These are phyloP conservation scores for Breviolum minutum DNA, from an alignment of 73 alveolate species.

Conservation along the genomic window DNA sequence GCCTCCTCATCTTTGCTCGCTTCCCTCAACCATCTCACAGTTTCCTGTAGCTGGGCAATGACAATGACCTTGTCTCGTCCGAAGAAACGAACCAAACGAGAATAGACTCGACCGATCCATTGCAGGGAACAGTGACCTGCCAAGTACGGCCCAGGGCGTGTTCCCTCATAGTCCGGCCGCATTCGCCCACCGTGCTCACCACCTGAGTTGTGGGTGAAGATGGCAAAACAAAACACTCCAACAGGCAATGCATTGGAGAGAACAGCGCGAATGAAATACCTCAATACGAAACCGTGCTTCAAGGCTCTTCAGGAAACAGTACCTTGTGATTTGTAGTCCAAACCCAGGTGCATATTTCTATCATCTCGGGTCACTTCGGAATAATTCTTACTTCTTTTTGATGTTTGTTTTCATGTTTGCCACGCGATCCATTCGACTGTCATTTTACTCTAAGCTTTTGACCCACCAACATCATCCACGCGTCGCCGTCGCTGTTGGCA, in stretches of 20 bases:
- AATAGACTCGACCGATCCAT: constrained; percentile 73
- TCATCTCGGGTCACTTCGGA: no score
- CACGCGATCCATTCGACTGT: not conserved
- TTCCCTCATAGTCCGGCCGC: constrained; percentile 82
- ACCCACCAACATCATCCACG: constrained; percentile 87
- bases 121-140: constrained; percentile 92
- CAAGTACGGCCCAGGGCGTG: constrained; percentile 88
- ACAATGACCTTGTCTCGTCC: constrained; percentile 58
- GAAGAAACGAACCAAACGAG: constrained; percentile 66
- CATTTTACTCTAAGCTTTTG: not conserved
- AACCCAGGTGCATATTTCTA: no score
- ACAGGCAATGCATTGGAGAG: no score
- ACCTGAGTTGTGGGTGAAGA: not conserved
- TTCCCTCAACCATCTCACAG: constrained; percentile 58
- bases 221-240: not conserved
- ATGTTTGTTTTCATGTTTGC: not conserved
- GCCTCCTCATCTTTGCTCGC: constrained; percentile 52
- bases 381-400: no score
- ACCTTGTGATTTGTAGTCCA: no score
- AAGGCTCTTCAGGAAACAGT: no score
- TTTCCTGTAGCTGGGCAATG: constrained; percentile 66
- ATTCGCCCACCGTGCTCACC: constrained; percentile 93
- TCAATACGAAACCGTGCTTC: no score
- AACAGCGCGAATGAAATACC: no score
- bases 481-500: constrained; percentile 69